A percentile compares a stretch with the other conserved stretches of the same genome.
Evolutionary conservation across 305 asterid genomes (phyloP).

Genomic region (Ilex paraguariensis): DNA sequence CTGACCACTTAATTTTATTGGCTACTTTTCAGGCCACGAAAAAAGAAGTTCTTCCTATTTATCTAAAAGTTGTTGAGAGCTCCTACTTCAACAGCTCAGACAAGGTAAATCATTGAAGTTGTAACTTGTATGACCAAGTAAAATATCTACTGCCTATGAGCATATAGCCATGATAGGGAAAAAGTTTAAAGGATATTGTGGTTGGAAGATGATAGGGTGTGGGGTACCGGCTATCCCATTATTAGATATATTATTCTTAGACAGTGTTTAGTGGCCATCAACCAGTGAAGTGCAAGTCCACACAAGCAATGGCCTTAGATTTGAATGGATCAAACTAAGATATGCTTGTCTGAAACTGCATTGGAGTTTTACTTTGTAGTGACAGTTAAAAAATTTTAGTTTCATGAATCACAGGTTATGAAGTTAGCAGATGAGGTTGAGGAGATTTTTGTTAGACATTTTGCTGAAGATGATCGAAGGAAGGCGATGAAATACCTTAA

Average conservation of each 20-base stretch:
- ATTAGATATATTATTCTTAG: slow-evolving; percentile 26
- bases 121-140: background rate
- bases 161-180: slow-evolving; percentile 10
- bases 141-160: slow-evolving; percentile 16
- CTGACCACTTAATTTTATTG: slow-evolving; percentile 18
- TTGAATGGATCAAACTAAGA: slow-evolving; percentile 28
- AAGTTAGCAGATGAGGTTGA: slow-evolving; percentile 87
- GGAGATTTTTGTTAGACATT: slow-evolving; percentile 63
- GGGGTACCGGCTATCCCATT: slow-evolving; percentile 31
- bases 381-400: background rate
- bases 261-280: slow-evolving; percentile 43
- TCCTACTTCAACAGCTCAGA: slow-evolving; percentile 91
- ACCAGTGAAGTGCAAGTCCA: slow-evolving; percentile 19
- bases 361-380: background rate
- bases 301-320: slow-evolving; percentile 29
- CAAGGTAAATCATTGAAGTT: slow-evolving; percentile 45
- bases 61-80: slow-evolving; percentile 82
- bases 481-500: slow-evolving; percentile 90
- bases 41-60: slow-evolving; percentile 83
- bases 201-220: slow-evolving; percentile 42
- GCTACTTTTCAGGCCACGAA: slow-evolving; percentile 61
- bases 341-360: slow-evolving; percentile 39
- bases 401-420: slow-evolving; percentile 39
- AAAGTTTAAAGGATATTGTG: slow-evolving; percentile 11
- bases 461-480: slow-evolving; percentile 68